A percentile compares a stretch with the other conserved stretches of the same genome.
Conservation (phyloP, 1,139 yeast genomes). For the Magnusiomyces suaveolens region DNA sequence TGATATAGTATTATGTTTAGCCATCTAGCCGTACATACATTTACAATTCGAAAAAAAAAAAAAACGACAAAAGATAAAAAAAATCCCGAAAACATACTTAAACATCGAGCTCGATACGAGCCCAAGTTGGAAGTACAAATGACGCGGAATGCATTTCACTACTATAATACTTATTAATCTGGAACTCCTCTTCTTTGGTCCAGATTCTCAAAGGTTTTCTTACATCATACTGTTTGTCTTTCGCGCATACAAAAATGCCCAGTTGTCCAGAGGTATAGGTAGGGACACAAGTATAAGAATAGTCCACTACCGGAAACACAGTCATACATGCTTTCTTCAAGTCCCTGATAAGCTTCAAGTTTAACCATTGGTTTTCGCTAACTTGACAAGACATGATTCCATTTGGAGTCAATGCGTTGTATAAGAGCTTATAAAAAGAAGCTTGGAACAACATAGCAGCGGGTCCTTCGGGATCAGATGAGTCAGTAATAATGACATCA, state of each 20-base stretch:
- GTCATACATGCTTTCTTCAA: constrained; percentile 50
- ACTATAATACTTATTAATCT: constrained; percentile 62
- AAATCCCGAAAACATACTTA: neutral
- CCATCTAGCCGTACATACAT: too few relatives aligned
- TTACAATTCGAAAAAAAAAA: too few relatives aligned
- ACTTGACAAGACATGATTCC: constrained; percentile 90
- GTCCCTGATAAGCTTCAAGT: constrained; percentile 53
- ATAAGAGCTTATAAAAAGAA: constrained; percentile 64
- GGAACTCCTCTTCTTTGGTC: constrained; percentile 39
- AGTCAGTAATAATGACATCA: constrained; percentile 89
- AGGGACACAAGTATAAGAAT: constrained; percentile 85
- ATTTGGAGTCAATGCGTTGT: constrained; percentile 55
- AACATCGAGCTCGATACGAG: constrained; percentile 29
- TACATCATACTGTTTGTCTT: constrained; percentile 44
- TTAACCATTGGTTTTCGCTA: constrained; percentile 87
- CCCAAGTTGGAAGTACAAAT: constrained; percentile 85
- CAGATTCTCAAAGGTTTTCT: constrained; percentile 47
- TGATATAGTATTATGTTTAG: too few relatives aligned
- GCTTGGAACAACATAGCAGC: constrained; percentile 88
- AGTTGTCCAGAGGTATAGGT: constrained; percentile 95
- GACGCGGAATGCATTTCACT: constrained; percentile 63
- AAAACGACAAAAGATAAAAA: too few relatives aligned
- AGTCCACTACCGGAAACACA: constrained; percentile 74
- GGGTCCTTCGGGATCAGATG: constrained; percentile 97
- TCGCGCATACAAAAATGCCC: constrained; percentile 76